Conservation (phyloP, 2,329 filamentous ascomycete genomes). For the Macrophomina pseudophaseolina region DNA sequence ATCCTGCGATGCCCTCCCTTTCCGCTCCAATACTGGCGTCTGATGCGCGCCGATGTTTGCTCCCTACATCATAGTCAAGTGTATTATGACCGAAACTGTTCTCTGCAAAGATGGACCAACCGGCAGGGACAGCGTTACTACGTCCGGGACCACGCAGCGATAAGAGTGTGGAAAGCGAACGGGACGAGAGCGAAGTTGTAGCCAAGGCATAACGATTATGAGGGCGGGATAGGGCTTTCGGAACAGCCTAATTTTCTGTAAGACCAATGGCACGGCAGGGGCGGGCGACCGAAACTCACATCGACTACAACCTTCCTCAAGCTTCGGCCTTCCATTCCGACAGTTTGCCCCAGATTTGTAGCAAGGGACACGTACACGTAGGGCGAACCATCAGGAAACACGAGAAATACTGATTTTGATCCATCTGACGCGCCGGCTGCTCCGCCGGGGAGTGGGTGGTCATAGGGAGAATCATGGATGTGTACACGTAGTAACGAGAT, state of each 20-base stretch:
- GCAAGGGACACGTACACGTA: conserved; percentile 70
- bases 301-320: conserved; percentile 75
- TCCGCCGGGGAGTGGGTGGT: conserved; percentile 31
- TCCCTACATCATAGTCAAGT: conserved; percentile 45
- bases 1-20: not conserved
- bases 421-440: conserved; percentile 53
- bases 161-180: conserved; percentile 72
- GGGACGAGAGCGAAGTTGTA: conserved; percentile 70
- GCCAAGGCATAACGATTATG: conserved; percentile 73
- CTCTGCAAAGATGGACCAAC: conserved; percentile 79
- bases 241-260: conserved; percentile 63
- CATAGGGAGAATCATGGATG: conserved; percentile 78
- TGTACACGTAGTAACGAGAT: conserved; percentile 79
- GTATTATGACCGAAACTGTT: conserved; percentile 59
- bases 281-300: conserved; percentile 14
- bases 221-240: conserved; percentile 79
- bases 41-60: not conserved
- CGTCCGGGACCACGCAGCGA: conserved; percentile 71
- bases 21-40: not conserved
- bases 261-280: not conserved
- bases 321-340: conserved; percentile 52
- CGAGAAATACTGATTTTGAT: conserved; percentile 76
- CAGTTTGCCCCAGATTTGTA: conserved; percentile 42
- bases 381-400: conserved; percentile 80
- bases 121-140: conserved; percentile 73